Percentiles rank a stretch among this genome's conserved stretches.
phyloP scores from a whole-genome alignment of 2,329 filamentous ascomycete species.

The Aotearoamyces nothofagi region DNA sequence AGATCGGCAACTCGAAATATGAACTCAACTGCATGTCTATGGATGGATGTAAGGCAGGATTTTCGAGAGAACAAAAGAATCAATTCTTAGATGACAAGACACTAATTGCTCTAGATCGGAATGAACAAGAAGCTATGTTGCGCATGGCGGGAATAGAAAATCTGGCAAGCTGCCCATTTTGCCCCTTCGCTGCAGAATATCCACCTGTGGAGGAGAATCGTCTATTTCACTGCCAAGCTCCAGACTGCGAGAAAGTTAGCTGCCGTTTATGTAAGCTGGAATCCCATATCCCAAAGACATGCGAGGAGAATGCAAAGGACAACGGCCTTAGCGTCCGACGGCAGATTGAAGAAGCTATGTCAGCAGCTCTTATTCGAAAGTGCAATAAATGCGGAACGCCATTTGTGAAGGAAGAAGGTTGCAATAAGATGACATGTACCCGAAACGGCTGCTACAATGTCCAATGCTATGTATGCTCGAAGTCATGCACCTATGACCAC shows the following conservation, averaged over 20 bases:
- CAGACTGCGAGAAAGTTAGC: slow-evolving; percentile 45
- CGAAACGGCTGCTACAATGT: slow-evolving; percentile 32
- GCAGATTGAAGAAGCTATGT: slow-evolving; percentile 72
- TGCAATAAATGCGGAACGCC: slow-evolving; percentile 52
- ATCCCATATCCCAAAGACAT: slow-evolving; percentile 59
- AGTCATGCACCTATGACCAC: slow-evolving; percentile 50
- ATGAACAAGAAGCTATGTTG: slow-evolving; percentile 57
- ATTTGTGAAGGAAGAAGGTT: slow-evolving; percentile 66
- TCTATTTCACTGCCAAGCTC: slow-evolving; percentile 58
- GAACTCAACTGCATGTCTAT: slow-evolving; percentile 56
- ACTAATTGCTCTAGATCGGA: slow-evolving; percentile 45
- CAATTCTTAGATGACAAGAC: slow-evolving; percentile 43
- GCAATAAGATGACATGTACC: slow-evolving; percentile 70
- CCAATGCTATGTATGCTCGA: slow-evolving; percentile 59
- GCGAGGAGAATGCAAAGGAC: slow-evolving; percentile 48
- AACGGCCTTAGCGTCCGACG: slow-evolving; percentile 46
- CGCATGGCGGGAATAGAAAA: slow-evolving; percentile 56
- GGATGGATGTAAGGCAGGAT: slow-evolving; percentile 47
- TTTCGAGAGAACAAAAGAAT: slow-evolving; percentile 36
- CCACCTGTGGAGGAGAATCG: slow-evolving; percentile 50
- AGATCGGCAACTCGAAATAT: slow-evolving; percentile 56
- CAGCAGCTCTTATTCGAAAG: slow-evolving; percentile 56
- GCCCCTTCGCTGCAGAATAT: slow-evolving; percentile 63
- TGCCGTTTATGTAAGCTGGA: slow-evolving; percentile 54
- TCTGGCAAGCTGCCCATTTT: slow-evolving; percentile 67